A percentile compares a stretch with the other conserved stretches of the same genome.
Conservation (phyloP, 2,329 filamentous ascomycete species). For the Juglanconis sp. region DNA sequence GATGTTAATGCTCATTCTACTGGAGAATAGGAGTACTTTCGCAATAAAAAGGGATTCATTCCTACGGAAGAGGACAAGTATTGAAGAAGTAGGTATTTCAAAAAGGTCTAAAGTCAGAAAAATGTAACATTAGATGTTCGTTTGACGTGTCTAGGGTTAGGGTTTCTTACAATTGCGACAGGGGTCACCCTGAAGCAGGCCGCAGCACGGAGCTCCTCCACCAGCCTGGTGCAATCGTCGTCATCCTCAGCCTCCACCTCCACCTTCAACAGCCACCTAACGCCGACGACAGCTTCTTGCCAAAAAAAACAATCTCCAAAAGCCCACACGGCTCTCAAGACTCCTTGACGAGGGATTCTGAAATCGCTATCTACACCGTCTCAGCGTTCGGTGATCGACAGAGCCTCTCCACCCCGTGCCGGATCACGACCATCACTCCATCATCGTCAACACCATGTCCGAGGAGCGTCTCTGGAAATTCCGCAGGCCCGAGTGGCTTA, state of each 20-base stretch:
- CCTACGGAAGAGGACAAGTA: too few relatives aligned
- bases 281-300: background rate
- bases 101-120: too few relatives aligned
- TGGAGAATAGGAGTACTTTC: too few relatives aligned
- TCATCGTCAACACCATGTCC: slow-evolving; percentile 43
- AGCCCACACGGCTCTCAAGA: background rate
- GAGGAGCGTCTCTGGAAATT: slow-evolving; percentile 69
- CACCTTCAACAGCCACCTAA: slow-evolving; percentile 5
- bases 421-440: background rate
- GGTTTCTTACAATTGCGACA: background rate
- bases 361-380: background rate
- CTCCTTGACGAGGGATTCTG: background rate
- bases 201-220: slow-evolving; percentile 5
- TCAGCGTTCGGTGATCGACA: background rate
- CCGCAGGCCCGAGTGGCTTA: slow-evolving; percentile 63
- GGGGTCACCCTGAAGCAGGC: slow-evolving; percentile 7
- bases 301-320: background rate
- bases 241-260: slow-evolving; percentile 16
- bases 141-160: slow-evolving; percentile 8
- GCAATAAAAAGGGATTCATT: too few relatives aligned
- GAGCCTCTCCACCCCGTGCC: background rate
- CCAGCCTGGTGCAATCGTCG: slow-evolving; percentile 12
- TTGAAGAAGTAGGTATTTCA: too few relatives aligned
- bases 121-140: too few relatives aligned
- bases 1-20: too few relatives aligned